Conservation (phyloP, 495 filamentous ascomycete species). For the Bryoglossum gracile region DNA sequence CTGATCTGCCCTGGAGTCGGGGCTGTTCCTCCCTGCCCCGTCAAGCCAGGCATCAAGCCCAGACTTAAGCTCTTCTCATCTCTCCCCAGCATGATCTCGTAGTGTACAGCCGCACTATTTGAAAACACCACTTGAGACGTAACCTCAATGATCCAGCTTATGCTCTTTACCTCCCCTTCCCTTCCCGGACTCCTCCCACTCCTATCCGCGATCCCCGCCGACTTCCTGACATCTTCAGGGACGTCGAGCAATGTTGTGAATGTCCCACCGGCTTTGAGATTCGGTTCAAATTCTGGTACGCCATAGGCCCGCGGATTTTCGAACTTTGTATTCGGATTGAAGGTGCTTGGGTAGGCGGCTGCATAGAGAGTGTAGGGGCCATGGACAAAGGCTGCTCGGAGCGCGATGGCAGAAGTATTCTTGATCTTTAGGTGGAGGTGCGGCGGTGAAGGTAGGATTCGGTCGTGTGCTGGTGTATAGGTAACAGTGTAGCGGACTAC, state of each 20-base stretch:
- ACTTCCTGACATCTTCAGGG: constrained; percentile 59
- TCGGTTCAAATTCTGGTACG: constrained; percentile 84
- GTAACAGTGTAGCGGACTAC: constrained; percentile 87
- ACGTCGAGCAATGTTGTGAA: constrained; percentile 75
- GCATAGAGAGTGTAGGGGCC: constrained; percentile 89
- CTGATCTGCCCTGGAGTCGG: constrained; percentile 59
- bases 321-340: constrained; percentile 69
- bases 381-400: constrained; percentile 92
- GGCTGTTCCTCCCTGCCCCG: constrained; percentile 31
- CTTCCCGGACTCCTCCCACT: constrained; percentile 17
- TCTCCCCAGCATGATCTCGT: constrained; percentile 76
- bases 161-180: constrained; percentile 38
- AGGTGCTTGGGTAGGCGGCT: constrained; percentile 71
- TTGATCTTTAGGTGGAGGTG: constrained; percentile 76
- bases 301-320: constrained; percentile 54
- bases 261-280: constrained; percentile 85
- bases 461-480: constrained; percentile 83
- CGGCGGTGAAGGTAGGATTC: constrained; percentile 74
- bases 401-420: constrained; percentile 82
- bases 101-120: constrained; percentile 76
- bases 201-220: constrained; percentile 32
- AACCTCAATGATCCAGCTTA: constrained; percentile 89
- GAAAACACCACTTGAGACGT: constrained; percentile 91
- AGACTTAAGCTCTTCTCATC: constrained; percentile 75
- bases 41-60: constrained; percentile 42